These are phyloP conservation scores for Serendipita sp. DNA, from an alignment of 768 basidiomycete genomes.

Conservation along the genomic window DNA sequence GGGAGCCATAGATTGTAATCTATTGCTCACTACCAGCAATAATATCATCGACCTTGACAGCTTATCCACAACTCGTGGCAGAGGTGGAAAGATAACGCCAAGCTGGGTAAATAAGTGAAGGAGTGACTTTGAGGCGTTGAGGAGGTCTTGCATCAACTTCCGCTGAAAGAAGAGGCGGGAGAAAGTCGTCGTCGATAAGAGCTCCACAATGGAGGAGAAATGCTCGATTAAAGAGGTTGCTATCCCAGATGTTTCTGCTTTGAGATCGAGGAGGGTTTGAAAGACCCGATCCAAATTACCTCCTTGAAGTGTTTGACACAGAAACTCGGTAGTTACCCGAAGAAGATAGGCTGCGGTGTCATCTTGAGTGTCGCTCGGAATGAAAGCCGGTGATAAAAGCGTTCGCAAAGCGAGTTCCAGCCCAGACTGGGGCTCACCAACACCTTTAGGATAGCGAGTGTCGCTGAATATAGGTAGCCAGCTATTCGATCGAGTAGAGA, in stretches of 20 bases:
- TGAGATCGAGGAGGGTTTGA: neutral
- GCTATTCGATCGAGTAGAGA: neutral
- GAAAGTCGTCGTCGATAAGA: no score
- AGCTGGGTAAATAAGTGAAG: neutral
- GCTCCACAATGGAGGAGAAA: neutral
- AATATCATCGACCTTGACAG: neutral
- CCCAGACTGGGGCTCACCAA: neutral
- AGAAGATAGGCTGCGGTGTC: neutral
- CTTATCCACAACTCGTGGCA: neutral
- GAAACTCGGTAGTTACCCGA: neutral
- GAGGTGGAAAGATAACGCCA: neutral
- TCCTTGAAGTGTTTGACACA: neutral
- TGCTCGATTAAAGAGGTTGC: neutral
- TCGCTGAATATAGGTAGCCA: neutral
- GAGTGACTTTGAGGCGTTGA: neutral
- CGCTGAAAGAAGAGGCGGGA: no score
- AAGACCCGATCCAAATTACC: neutral
- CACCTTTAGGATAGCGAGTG: neutral
- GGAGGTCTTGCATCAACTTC: neutral
- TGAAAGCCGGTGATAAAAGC: neutral
- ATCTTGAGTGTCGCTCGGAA: neutral
- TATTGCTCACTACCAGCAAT: no score
- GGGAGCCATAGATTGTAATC: no score
- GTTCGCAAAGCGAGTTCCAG: neutral
- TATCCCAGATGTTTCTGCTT: neutral